Conservation (phyloP, 225 moss, liverwort and hornwort species). For the Physcomitrellopsis africana region DNA sequence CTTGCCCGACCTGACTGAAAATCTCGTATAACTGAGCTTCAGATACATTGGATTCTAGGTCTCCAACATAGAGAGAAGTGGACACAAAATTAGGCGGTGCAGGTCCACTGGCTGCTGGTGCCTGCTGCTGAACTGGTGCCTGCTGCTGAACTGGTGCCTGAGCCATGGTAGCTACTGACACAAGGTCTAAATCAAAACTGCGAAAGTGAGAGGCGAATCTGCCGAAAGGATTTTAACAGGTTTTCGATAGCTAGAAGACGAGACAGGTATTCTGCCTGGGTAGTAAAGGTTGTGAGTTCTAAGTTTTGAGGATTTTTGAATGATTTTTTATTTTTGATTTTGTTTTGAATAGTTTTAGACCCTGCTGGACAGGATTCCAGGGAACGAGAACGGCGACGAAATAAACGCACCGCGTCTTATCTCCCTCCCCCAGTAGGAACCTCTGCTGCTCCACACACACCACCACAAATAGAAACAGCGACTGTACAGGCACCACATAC, state of each 20-base stretch:
- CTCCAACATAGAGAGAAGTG: constrained; percentile 83
- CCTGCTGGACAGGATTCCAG: constrained; percentile 44
- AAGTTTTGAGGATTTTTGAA: constrained; percentile 29
- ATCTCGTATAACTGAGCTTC: constrained; percentile 90
- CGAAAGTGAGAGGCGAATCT: constrained; percentile 11
- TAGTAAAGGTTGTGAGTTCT: constrained; percentile 20
- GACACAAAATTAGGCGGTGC: constrained; percentile 82
- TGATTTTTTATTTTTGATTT: constrained; percentile 12
- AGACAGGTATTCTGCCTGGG: constrained; percentile 27
- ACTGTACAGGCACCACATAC: constrained; percentile 2
- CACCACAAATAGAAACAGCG: constrained; percentile 29
- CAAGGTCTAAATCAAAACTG: constrained; percentile 13
- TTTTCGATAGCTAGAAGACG: constrained; percentile 26
- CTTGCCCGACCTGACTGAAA: constrained; percentile 83
- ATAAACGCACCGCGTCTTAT: constrained; percentile 63
- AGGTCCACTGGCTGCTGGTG: constrained; percentile 54
- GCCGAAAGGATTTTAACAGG: constrained; percentile 15
- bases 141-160: constrained; percentile 65
- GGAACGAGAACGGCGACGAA: constrained; percentile 61
- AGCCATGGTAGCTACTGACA: constrained; percentile 49
- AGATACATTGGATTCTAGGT: constrained; percentile 78
- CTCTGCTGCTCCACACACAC: constrained; percentile 53
- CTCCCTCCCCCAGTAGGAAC: constrained; percentile 58
- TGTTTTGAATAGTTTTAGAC: constrained; percentile 35
- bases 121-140: constrained; percentile 65